Evolutionary conservation across 1,139 yeast species (phyloP), one percentile per base, ranked within the genome.

Genomic region (Zygoascus hellenicus): DNA sequence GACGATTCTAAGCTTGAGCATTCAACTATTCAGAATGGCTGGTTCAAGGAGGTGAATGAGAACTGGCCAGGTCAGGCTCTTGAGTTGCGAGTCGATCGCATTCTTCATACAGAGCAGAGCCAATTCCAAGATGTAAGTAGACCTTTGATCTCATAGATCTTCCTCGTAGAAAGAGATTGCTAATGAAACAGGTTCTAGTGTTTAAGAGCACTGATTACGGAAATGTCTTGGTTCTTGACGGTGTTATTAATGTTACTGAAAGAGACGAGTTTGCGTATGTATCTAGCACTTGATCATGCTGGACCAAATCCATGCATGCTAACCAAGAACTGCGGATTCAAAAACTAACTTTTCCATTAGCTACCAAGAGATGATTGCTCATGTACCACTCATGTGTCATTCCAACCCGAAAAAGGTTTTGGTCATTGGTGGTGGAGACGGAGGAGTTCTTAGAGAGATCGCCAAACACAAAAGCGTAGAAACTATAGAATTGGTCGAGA

Each of bases 11-110:
- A 60, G 52, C 57, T 65, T 43, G 52, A 63, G 40, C 71, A 67
- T 57, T 59, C 65, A 42, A 55, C 69, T 30, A 64, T 67, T 44
- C 54, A 54, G 41, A 59, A 88, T 67, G 97, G 96, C 51, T 90
- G 97, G 97, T 90, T 90, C 66, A 80, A 83, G 55, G 97, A 90
- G 68, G 75, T 83, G 53, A 83, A 87, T 53, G 88, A 88, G 63
- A 83, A 86, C 61, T 92, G 95, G 83, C 97, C 97, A 13, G 98
- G 98, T 48, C 97, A 90, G 72, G 97, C 96, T 49, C 79, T 92
- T 78, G 78, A 88, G 44, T 75, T 92, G 55, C 77, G 78, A 58
- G 97, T 92, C 38, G 83, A 87, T 56, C 72, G 82, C 65, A 76
- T 87, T 45, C 75, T 88, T 54, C 83, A 84, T 68, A 80, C 78